A percentile compares a stretch with the other conserved stretches of the same genome.
These are phyloP conservation scores for Fusarium udum DNA, from an alignment of 2,329 filamentous ascomycete genomes.

Conservation along the genomic window DNA sequence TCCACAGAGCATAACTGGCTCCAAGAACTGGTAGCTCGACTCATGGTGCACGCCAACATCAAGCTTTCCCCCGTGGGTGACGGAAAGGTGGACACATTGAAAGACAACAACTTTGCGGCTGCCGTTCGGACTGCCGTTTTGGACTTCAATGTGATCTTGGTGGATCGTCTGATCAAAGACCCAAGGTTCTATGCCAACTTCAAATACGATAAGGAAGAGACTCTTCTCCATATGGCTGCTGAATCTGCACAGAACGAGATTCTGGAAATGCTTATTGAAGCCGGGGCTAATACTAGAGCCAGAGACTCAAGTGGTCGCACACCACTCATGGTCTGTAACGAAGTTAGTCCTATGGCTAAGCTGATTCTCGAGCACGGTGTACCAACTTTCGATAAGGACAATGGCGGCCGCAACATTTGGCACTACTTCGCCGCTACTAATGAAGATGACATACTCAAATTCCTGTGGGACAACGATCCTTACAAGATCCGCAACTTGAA, in stretches of 20 bases:
- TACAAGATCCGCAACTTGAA: slow-evolving; percentile 42
- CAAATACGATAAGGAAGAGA: slow-evolving; percentile 6
- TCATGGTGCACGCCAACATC: slow-evolving; percentile 29
- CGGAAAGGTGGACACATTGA: slow-evolving; percentile 14
- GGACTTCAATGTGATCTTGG: slow-evolving; percentile 34
- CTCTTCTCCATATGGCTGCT: slow-evolving; percentile 45
- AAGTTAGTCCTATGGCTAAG: slow-evolving; percentile 34
- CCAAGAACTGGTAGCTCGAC: slow-evolving; percentile 12
- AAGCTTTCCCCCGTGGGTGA: slow-evolving; percentile 18
- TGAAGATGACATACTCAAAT: slow-evolving; percentile 44
- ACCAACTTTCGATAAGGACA: slow-evolving; percentile 45
- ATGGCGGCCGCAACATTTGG: slow-evolving; percentile 50
- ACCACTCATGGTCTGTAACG: slow-evolving; percentile 49
- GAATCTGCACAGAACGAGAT: slow-evolving; percentile 39
- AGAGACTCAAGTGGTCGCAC: slow-evolving; percentile 46
- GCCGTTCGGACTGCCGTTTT: slow-evolving; percentile 42
- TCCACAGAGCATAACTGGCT: slow-evolving; percentile 21
- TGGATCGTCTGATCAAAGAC: slow-evolving; percentile 45
- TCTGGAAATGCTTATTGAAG: slow-evolving; percentile 42
- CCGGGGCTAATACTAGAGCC: slow-evolving; percentile 43
- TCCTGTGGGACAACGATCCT: slow-evolving; percentile 46
- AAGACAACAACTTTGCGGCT: slow-evolving; percentile 32
- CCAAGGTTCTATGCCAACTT: slow-evolving; percentile 46
- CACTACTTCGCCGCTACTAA: slow-evolving; percentile 49
- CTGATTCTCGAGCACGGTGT: slow-evolving; percentile 42